Evolutionary conservation across 148 eudicot genomes (phyloP).

Genomic region (Rhododendron kiyosumense): DNA sequence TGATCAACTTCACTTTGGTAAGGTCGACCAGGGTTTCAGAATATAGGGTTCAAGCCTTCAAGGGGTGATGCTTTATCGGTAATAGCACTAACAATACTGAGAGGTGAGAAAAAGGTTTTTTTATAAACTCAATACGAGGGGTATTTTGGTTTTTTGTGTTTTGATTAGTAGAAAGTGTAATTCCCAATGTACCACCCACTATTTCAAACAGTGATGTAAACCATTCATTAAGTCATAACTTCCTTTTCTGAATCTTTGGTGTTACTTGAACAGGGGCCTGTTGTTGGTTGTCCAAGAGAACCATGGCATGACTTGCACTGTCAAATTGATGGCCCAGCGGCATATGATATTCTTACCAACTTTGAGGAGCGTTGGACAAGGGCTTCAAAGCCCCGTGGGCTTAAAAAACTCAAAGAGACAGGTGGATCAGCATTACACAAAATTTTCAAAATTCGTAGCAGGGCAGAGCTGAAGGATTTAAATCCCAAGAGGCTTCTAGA

Average conservation of each 20-base stretch:
- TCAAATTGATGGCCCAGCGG: conserved; percentile 88
- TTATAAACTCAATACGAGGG: too few relatives aligned
- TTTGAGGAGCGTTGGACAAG: conserved; percentile 84
- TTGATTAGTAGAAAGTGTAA: neutral
- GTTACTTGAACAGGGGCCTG: conserved; percentile 43
- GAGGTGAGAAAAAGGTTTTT: neutral
- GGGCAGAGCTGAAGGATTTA: conserved; percentile 29
- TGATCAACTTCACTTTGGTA: neutral
- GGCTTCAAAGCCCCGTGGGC: conserved; percentile 66
- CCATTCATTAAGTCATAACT: neutral
- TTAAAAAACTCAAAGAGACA: conserved; percentile 48
- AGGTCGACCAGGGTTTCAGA: too few relatives aligned
- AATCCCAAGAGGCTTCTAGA: conserved; percentile 45
- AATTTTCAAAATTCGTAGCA: conserved; percentile 57
- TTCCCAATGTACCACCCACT: neutral
- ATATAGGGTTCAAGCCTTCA: neutral
- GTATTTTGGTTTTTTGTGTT: neutral
- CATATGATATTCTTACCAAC: conserved; percentile 85
- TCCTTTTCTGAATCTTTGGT: neutral
- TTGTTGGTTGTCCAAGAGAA: conserved; percentile 89
- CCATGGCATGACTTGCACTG: conserved; percentile 98
- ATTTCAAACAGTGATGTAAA: neutral
- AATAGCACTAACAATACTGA: neutral
- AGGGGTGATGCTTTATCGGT: neutral
- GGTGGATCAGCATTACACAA: conserved; percentile 65